These are phyloP conservation scores for Pichia pseudocactophila DNA, from an alignment of 805 yeast genomes.

Conservation along the genomic window DNA sequence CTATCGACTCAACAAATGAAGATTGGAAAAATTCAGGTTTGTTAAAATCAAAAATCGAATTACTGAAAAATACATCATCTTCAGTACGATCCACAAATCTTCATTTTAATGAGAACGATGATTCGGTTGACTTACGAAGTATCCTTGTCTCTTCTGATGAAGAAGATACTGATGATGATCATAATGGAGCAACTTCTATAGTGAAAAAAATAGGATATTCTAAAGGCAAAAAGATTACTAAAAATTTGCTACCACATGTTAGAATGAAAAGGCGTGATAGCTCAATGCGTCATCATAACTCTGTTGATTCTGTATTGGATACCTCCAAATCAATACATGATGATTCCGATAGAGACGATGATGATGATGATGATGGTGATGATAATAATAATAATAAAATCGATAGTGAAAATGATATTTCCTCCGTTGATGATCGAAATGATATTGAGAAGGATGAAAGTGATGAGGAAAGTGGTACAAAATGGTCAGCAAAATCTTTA, in stretches of 20 bases:
- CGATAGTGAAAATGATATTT: neutral
- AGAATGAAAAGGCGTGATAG: neutral
- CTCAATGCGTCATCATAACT: no score
- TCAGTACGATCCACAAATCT: slow-evolving; percentile 19
- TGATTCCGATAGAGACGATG: neutral
- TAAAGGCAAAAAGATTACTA: neutral
- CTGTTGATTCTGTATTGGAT: neutral
- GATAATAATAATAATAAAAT: neutral
- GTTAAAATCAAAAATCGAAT: slow-evolving; percentile 19
- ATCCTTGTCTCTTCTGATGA: slow-evolving; percentile 11
- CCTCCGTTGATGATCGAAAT: neutral
- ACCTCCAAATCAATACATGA: neutral
- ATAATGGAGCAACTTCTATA: neutral
- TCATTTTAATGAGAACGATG: slow-evolving; percentile 4
- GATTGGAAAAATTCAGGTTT: slow-evolving; percentile 18
- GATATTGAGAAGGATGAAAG: slow-evolving; percentile 1
- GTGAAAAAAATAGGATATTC: neutral
- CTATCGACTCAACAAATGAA: slow-evolving; percentile 9
- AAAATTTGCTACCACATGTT: neutral
- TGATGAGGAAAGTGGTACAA: neutral
- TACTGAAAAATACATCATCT: slow-evolving; percentile 19
- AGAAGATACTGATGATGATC: slow-evolving; percentile 5
- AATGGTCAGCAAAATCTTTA: slow-evolving; percentile 22
- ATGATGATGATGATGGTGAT: no score
- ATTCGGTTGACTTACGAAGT: slow-evolving; percentile 1